phyloP scores from a whole-genome alignment of 2,329 filamentous ascomycete species.

The Clarireedia homoeocarpa region DNA sequence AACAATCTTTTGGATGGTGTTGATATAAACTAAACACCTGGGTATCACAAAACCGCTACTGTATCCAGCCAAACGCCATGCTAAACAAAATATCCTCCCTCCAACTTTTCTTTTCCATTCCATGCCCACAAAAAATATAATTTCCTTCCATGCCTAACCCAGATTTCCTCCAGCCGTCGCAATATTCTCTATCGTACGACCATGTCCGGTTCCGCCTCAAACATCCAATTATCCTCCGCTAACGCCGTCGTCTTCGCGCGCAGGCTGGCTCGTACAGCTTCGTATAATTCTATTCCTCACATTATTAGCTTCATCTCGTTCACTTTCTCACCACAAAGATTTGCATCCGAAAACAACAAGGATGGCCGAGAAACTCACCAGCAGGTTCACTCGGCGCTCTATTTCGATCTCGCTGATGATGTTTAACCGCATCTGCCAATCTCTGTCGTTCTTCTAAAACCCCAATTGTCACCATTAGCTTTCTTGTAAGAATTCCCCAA shows the following conservation, averaged over 20 bases:
- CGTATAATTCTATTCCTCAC: conserved; percentile 51
- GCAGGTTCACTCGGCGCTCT: conserved; percentile 54
- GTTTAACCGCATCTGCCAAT: conserved; percentile 52
- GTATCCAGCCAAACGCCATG: neutral
- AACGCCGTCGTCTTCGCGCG: conserved; percentile 64
- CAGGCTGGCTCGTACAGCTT: conserved; percentile 61
- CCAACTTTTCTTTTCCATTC: too few relatives aligned
- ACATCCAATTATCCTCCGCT: conserved; percentile 88
- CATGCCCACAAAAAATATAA: too few relatives aligned
- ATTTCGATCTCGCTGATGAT: conserved; percentile 49
- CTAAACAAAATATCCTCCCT: too few relatives aligned
- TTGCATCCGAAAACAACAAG: neutral
- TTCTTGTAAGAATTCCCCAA: conserved; percentile 22
- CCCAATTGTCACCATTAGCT: conserved; percentile 11
- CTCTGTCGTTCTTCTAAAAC: conserved; percentile 49
- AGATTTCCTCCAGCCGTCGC: neutral
- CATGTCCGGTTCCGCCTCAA: conserved; percentile 45
- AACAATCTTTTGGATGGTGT: conserved; percentile 11
- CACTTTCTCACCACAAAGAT: neutral
- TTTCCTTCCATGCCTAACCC: too few relatives aligned
- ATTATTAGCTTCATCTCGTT: neutral
- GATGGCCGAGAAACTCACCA: conserved; percentile 38
- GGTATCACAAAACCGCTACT: conserved; percentile 21
- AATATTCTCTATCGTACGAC: conserved; percentile 11
- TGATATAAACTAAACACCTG: conserved; percentile 11